These are phyloP conservation scores for Martiniozyma asiatica DNA, from an alignment of 1,139 yeast genomes.

Conservation along the genomic window DNA sequence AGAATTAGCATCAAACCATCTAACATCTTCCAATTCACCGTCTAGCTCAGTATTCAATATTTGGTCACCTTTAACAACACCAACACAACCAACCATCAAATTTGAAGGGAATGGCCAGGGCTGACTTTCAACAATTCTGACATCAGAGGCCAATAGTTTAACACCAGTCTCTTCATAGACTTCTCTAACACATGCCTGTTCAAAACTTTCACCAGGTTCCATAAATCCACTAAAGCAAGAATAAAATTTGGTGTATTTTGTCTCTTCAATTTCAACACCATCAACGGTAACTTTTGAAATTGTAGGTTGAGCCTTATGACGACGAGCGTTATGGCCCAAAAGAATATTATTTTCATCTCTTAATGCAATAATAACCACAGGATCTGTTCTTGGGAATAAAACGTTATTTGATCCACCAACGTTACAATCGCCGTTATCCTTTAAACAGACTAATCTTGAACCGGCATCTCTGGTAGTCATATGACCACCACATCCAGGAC, in stretches of 20 bases:
- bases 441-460: slow-evolving; percentile 57
- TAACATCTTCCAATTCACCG: slow-evolving; percentile 71
- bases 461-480: slow-evolving; percentile 74
- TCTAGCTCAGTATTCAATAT: slow-evolving; percentile 61
- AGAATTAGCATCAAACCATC: slow-evolving; percentile 76
- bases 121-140: slow-evolving; percentile 57
- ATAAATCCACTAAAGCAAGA: slow-evolving; percentile 89
- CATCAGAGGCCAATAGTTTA: slow-evolving; percentile 31
- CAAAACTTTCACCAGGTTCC: slow-evolving; percentile 91
- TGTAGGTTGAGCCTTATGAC: no score
- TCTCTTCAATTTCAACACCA: background rate
- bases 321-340: slow-evolving; percentile 46
- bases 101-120: slow-evolving; percentile 97
- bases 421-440: slow-evolving; percentile 30
- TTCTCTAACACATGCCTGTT: slow-evolving; percentile 78
- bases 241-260: slow-evolving; percentile 43
- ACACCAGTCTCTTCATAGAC: slow-evolving; percentile 96
- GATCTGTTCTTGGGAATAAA: slow-evolving; percentile 86
- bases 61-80: slow-evolving; percentile 54
- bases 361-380: slow-evolving; percentile 74
- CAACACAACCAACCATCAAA: slow-evolving; percentile 87
- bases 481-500: slow-evolving; percentile 79
- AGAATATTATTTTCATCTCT: slow-evolving; percentile 57
- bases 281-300: slow-evolving; percentile 4
- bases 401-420: slow-evolving; percentile 43